Base-by-base conservation (phyloP, 805 yeast species). In the Yamadazyma sp. region DNA sequence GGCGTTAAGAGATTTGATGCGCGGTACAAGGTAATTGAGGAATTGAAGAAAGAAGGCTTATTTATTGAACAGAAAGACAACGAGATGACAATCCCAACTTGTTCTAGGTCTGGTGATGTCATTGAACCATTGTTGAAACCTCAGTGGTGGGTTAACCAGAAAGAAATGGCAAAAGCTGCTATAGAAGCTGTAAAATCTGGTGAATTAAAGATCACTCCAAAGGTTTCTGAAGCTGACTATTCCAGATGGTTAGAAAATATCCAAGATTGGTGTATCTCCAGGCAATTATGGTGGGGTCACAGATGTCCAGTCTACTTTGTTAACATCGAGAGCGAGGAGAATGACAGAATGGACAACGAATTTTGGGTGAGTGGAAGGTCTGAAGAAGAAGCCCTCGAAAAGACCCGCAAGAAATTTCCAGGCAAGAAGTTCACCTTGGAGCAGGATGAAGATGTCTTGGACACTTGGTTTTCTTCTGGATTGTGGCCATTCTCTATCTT, bases 211-310 rank as follows among this genome's bases (percentile, higher is more conserved):
- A 87, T 93, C 55, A 70, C 81, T 38, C 99, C 99, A 51, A 83
- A 84, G 65, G 71, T 90, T 14, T 89, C 96, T 10, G 95, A 89
- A 70, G 78, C 84, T 46, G 99, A 93, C 68, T 93, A 83, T 66
- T 84, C 83, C 81, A 86, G 81, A 61, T 93, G 99, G 99, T 71
- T 91, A 64, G 93, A 82, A 59, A 86, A 88, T 65, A 84, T 90
- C 50, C 97, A 93, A 71, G 99, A 93, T 69, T 93, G 99, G 99
- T 93, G 99, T 80, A 88, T 93, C 47, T 93, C 98, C 14, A 85
- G 99, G 68, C 84, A 78, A 59, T 71, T 78, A 55, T 78, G 84
- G 84, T 86, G 95, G 95, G 99, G 99, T 50, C 99, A 93, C 71
- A 81, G 98, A 70, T 86, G 96, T 67, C 99, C 99, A 18, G 95